Percentiles rank a stretch among this genome's conserved stretches.
phyloP scores from a whole-genome alignment of 2,329 filamentous ascomycete genomes.

The Paecilomyces niveus region DNA sequence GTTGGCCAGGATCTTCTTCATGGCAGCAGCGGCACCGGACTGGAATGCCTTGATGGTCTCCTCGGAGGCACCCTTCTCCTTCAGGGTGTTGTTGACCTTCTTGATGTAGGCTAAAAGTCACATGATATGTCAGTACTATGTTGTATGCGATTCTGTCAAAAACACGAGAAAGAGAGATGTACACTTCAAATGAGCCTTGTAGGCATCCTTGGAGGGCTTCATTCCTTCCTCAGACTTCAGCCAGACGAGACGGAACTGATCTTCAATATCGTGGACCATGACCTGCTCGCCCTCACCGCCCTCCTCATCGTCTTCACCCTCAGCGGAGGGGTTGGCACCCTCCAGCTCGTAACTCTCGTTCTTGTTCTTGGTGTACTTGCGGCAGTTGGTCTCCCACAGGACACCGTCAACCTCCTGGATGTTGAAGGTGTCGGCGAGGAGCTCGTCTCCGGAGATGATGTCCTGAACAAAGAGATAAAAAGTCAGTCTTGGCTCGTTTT shows the following conservation, averaged over 20 bases:
- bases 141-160: constrained; percentile 1
- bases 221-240: constrained; percentile 36
- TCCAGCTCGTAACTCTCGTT: constrained; percentile 54
- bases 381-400: constrained; percentile 86
- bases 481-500: constrained; percentile 4
- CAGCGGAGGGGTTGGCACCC: constrained; percentile 94
- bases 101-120: constrained; percentile 72
- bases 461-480: constrained; percentile 54
- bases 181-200: constrained; percentile 81
- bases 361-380: constrained; percentile 73
- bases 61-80: constrained; percentile 54
- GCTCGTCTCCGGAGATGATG: constrained; percentile 81
- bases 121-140: neutral
- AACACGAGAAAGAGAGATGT: constrained; percentile 23
- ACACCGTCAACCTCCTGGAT: constrained; percentile 71
- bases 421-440: constrained; percentile 92
- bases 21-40: constrained; percentile 62
- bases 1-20: constrained; percentile 79
- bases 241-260: constrained; percentile 81
- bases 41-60: constrained; percentile 73
- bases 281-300: constrained; percentile 57
- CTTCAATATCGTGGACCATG: constrained; percentile 85
- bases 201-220: constrained; percentile 69
- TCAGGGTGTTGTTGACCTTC: constrained; percentile 65
- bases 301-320: constrained; percentile 66